Evolutionary conservation across 1,284 basidiomycete genomes (phyloP).

Genomic region (Gyrodon tennesseensis): DNA sequence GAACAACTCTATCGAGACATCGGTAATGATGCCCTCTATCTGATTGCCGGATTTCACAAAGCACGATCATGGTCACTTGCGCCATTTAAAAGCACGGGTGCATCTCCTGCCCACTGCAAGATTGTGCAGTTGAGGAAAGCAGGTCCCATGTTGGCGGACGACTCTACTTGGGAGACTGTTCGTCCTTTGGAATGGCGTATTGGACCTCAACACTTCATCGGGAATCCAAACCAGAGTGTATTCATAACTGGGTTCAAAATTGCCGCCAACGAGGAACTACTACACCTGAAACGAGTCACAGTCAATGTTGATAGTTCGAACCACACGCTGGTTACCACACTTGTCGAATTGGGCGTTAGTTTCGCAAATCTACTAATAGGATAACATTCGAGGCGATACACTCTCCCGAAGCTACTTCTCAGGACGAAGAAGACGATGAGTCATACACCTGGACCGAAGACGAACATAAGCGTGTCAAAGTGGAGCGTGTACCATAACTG

Average conservation of each 20-base stretch:
- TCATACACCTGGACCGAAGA: not conserved
- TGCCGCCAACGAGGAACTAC: conserved; percentile 1
- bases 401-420: not conserved
- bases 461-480: not conserved
- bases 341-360: conserved; percentile 9
- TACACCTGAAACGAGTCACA: not conserved
- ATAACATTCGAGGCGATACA: not conserved
- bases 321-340: not conserved
- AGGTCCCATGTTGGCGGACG: not conserved
- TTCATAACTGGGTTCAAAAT: conserved; percentile 23
- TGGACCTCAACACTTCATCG: conserved; percentile 2
- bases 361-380: not conserved
- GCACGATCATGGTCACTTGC: conserved; percentile 18
- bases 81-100: not conserved
- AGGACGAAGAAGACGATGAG: not conserved
- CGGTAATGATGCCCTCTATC: conserved; percentile 11
- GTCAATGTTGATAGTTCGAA: conserved; percentile 9
- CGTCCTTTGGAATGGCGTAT: conserved; percentile 5
- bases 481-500: conserved; percentile 6
- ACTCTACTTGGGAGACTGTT: conserved; percentile 6
- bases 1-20: conserved; percentile 2
- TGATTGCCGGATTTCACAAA: conserved; percentile 21
- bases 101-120: not conserved
- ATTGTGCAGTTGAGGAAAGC: not conserved
- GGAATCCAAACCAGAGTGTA: conserved; percentile 8